Evolutionary conservation across 306 rosid species (phyloP).

Genomic region (Rosa lucieae): DNA sequence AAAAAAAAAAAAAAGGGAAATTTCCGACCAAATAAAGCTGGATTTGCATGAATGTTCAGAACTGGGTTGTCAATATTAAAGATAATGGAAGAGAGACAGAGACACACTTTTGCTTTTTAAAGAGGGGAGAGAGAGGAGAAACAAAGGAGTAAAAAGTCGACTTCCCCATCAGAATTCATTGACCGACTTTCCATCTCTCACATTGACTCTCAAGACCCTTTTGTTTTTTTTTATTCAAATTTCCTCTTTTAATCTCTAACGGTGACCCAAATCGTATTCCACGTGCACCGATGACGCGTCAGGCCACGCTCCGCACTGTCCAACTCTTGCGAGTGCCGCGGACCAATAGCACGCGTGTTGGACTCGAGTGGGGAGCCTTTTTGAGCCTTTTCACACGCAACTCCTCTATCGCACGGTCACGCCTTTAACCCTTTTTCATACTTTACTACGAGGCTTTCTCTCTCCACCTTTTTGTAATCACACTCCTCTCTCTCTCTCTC

Average conservation of each 20-base stretch:
- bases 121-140: conserved; percentile 15
- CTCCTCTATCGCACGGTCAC: conserved; percentile 59
- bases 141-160: neutral
- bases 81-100: conserved; percentile 15
- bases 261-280: neutral
- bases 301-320: neutral
- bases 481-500: neutral
- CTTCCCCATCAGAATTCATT: neutral
- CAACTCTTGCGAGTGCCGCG: neutral
- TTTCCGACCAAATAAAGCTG: neutral
- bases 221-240: neutral
- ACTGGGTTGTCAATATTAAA: neutral
- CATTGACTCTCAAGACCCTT: conserved; percentile 24
- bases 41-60: neutral
- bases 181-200: neutral
- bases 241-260: neutral
- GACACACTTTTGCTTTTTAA: conserved; percentile 29
- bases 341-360: neutral
- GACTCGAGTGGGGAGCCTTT: neutral
- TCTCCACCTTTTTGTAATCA: conserved; percentile 35
- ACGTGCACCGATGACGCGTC: neutral
- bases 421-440: conserved; percentile 70
- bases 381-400: conserved; percentile 83
- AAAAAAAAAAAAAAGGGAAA: neutral
- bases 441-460: conserved; percentile 24